Evolutionary conservation across 371 early-diverging fungal genomes (phyloP), one percentile per base, ranked within the genome.

Genomic region (Mortierella sp.): DNA sequence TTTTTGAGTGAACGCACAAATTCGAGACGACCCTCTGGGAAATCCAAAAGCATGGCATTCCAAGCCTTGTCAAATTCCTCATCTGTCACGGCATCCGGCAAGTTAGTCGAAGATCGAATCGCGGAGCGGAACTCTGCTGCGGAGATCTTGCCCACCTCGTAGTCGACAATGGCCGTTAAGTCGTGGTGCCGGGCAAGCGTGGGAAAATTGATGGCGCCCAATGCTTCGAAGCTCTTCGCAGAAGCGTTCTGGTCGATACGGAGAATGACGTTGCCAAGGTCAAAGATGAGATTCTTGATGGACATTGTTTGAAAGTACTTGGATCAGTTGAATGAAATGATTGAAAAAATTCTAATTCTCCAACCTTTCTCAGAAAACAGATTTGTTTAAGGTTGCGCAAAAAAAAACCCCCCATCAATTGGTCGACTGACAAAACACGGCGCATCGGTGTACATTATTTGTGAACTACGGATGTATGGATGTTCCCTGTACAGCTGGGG

Each of bases 1-100:
- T 67, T 70, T 51, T 67, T 66, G 28, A 79, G 80, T 0, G 64
- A 64, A 39, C 68, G 37, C 69, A 79, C 73, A 39, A 79, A 55
- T 52, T 79, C 75, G n/a, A 79, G 72, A 0, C 80, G 80, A n/a
- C 64, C 80, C 35, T 68, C 45, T 12, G 80, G 80, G 55, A 79
- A 79, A 54, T 75, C 80, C 57, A 74, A 51, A 6, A 79, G 66
- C 75, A 75, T 75, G 59, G 80, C 74, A 68, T 79, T 79, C 80
- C 80, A 79, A 55, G 75, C 80, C 5, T 45, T 32, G 39, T 79
- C 80, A 51, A 79, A 71, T 45, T 79, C 63, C 11, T 32, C 61
- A 39, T 79, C 80, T 49, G 80, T 68, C 30, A 79, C 80, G 0
- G 75, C 18, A 12, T 66, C 80, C 28, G 72, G 80, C 26, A 79